These are phyloP conservation scores for Sarocladium strictum DNA, from an alignment of 2,329 filamentous ascomycete genomes.

Conservation along the genomic window DNA sequence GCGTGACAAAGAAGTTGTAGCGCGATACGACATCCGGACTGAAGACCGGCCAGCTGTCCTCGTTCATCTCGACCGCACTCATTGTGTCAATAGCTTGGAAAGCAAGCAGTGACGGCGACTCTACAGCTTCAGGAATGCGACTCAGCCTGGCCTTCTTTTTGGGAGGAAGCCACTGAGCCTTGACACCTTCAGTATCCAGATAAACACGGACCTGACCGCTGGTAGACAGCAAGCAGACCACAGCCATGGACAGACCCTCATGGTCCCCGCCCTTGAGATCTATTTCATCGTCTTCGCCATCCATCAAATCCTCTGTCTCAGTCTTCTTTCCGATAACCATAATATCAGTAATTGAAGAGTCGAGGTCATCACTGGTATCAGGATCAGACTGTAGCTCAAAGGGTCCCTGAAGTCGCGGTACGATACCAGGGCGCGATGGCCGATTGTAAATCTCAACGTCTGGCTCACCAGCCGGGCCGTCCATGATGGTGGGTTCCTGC, in stretches of 20 bases:
- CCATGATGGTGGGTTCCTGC: slow-evolving; percentile 53
- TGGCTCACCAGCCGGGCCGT: slow-evolving; percentile 42
- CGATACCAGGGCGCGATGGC: slow-evolving; percentile 49
- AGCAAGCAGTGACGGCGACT: slow-evolving; percentile 46
- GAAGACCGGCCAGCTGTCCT: slow-evolving; percentile 58
- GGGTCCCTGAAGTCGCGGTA: slow-evolving; percentile 57
- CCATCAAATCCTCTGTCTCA: slow-evolving; percentile 54
- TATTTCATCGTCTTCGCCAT: slow-evolving; percentile 58
- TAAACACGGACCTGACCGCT: slow-evolving; percentile 57
- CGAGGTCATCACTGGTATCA: slow-evolving; percentile 50
- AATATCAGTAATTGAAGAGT: slow-evolving; percentile 54
- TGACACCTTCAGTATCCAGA: slow-evolving; percentile 54
- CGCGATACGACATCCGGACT: slow-evolving; percentile 55
- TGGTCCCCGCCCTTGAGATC: slow-evolving; percentile 50
- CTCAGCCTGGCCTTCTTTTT: slow-evolving; percentile 43
- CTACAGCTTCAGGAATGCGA: slow-evolving; percentile 30
- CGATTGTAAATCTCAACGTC: slow-evolving; percentile 50
- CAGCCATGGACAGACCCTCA: slow-evolving; percentile 53
- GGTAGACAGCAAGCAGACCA: slow-evolving; percentile 54
- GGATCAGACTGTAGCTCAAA: slow-evolving; percentile 52
- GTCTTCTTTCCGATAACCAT: slow-evolving; percentile 57
- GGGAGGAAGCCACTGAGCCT: slow-evolving; percentile 61
- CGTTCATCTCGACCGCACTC: slow-evolving; percentile 45
- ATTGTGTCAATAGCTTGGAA: slow-evolving; percentile 60
- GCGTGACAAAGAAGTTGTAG: slow-evolving; percentile 58